A percentile compares a stretch with the other conserved stretches of the same genome.
These are phyloP conservation scores for Daldinia grandis DNA, from an alignment of 495 filamentous ascomycete genomes.

Conservation along the genomic window DNA sequence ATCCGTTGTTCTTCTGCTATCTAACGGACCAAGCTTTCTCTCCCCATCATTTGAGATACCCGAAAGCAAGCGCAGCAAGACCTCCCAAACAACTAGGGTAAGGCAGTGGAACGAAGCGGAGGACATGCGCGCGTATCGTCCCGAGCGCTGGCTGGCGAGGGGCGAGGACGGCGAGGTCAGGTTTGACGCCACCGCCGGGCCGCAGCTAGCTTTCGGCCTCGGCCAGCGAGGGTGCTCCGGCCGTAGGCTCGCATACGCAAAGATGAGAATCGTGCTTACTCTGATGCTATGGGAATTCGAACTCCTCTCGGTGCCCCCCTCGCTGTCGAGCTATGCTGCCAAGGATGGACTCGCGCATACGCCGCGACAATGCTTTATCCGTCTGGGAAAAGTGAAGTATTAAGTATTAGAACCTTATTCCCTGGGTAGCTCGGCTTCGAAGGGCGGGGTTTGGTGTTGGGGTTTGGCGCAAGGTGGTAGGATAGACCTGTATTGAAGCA, in stretches of 20 bases:
- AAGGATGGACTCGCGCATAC: slow-evolving; percentile 5
- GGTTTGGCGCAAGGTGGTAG: neutral
- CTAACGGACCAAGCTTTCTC: neutral
- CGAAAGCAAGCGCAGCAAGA: slow-evolving; percentile 1
- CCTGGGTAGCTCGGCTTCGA: neutral
- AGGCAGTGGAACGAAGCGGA: neutral
- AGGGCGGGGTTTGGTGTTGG: neutral
- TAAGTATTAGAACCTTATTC: neutral
- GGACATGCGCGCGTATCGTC: slow-evolving; percentile 42
- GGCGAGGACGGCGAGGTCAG: slow-evolving; percentile 17
- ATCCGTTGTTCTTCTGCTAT: slow-evolving; percentile 37
- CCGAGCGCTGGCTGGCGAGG: slow-evolving; percentile 47
- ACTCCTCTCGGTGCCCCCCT: neutral
- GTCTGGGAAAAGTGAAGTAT: neutral
- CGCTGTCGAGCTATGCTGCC: slow-evolving; percentile 1
- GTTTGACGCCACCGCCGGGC: slow-evolving; percentile 47
- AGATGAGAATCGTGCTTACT: slow-evolving; percentile 45
- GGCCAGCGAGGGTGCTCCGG: slow-evolving; percentile 52
- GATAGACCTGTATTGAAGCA: neutral
- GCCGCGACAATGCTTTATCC: slow-evolving; percentile 2
- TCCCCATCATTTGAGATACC: neutral
- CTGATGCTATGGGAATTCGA: slow-evolving; percentile 53
- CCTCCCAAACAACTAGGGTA: neutral
- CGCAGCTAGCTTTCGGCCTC: slow-evolving; percentile 44
- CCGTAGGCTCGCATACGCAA: slow-evolving; percentile 45